Evolutionary conservation across 1,139 yeast genomes (phyloP).

Genomic region (Zygosaccharomyces sapae): DNA sequence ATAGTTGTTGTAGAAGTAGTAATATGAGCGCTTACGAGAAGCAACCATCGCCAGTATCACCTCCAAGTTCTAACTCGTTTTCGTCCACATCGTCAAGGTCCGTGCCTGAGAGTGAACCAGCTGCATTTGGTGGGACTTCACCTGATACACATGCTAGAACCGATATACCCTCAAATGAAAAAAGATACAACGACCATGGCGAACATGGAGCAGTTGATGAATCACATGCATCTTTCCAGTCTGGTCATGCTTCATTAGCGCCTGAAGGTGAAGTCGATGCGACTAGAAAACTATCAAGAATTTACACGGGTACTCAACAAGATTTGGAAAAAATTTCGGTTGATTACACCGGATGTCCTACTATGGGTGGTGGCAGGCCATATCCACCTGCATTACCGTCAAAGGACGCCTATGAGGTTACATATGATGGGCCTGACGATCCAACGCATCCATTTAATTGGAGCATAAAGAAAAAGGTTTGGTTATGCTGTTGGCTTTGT

Average conservation of each 20-base stretch:
- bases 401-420: slow-evolving; percentile 49
- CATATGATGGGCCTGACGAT: slow-evolving; percentile 58
- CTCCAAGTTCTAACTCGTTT: too few relatives aligned
- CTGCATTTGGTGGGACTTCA: too few relatives aligned
- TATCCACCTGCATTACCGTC: slow-evolving; percentile 53
- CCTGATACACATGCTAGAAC: too few relatives aligned
- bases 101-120: too few relatives aligned
- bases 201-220: background rate
- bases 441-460: slow-evolving; percentile 63
- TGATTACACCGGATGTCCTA: slow-evolving; percentile 39
- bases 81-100: too few relatives aligned
- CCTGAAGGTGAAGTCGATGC: slow-evolving; percentile 29
- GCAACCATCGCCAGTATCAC: too few relatives aligned
- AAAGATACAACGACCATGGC: background rate
- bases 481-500: slow-evolving; percentile 43
- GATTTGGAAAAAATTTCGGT: slow-evolving; percentile 29
- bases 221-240: background rate
- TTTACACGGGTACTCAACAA: slow-evolving; percentile 37
- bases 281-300: slow-evolving; percentile 32
- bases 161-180: slow-evolving; percentile 15
- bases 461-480: slow-evolving; percentile 43
- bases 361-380: slow-evolving; percentile 56
- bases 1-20: too few relatives aligned
- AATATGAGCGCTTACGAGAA: too few relatives aligned
- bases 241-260: slow-evolving; percentile 17